These are phyloP conservation scores for Epichloe elymi DNA, from an alignment of 2,329 filamentous ascomycete genomes.

Conservation along the genomic window DNA sequence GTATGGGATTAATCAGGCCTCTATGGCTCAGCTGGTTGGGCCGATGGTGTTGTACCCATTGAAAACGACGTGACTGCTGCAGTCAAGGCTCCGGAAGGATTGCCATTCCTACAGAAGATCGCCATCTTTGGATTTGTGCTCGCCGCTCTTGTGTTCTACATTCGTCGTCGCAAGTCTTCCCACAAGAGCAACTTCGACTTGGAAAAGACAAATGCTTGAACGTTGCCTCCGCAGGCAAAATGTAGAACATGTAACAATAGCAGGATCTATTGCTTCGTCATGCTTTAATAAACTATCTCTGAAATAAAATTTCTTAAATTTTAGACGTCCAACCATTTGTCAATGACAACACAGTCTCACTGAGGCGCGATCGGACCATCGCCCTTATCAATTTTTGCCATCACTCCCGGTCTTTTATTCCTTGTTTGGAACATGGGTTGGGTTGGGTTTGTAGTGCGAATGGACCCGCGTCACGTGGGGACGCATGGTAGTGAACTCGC, in stretches of 20 bases:
- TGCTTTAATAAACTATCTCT: not conserved
- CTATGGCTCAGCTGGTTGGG: slow-evolving; percentile 13
- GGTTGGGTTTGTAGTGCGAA: not conserved
- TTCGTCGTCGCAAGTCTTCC: slow-evolving; percentile 25
- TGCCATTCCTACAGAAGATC: slow-evolving; percentile 34
- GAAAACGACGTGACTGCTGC: slow-evolving; percentile 4
- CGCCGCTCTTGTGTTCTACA: slow-evolving; percentile 29
- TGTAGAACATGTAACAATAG: slow-evolving; percentile 6
- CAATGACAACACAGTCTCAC: not conserved
- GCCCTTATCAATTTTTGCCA: not conserved
- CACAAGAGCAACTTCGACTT: slow-evolving; percentile 21
- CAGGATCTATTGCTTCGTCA: not conserved
- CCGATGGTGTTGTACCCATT: slow-evolving; percentile 6
- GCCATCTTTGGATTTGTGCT: slow-evolving; percentile 36
- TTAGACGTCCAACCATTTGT: not conserved
- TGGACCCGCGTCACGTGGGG: slow-evolving; percentile 8
- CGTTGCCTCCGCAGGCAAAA: not conserved
- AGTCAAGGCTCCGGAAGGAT: slow-evolving; percentile 5
- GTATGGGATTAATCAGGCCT: slow-evolving; percentile 17
- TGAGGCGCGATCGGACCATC: not conserved
- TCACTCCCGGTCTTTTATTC: not conserved
- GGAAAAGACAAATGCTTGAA: slow-evolving; percentile 31
- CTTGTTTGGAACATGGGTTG: not conserved
- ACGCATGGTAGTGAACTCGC: not conserved
- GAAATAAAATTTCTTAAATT: not conserved